phyloP scores from a whole-genome alignment of 2,329 filamentous ascomycete species.

The Penicillium paneum region DNA sequence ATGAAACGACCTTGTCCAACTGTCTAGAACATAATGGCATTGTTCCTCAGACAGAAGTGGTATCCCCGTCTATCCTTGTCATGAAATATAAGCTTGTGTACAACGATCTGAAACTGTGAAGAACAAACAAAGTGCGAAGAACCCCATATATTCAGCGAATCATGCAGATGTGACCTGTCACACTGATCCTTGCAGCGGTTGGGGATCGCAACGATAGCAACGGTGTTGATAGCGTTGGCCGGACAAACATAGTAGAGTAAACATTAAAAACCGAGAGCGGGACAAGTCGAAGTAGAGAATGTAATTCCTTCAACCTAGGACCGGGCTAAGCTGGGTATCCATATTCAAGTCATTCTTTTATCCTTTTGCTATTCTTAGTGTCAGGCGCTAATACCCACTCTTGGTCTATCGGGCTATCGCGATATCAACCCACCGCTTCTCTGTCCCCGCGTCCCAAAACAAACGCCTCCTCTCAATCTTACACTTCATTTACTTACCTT shows the following conservation, averaged over 20 bases:
- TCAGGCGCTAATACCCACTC: slow-evolving; percentile 20
- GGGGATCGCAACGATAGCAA: slow-evolving; percentile 13
- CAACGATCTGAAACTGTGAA: not conserved
- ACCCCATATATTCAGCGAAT: slow-evolving; percentile 3
- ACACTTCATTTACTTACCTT: slow-evolving; percentile 3
- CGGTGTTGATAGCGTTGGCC: slow-evolving; percentile 9
- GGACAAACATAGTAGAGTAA: slow-evolving; percentile 15
- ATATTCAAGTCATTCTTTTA: not conserved
- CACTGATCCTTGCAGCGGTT: slow-evolving; percentile 11
- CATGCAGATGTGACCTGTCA: slow-evolving; percentile 9
- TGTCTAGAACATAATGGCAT: slow-evolving; percentile 1
- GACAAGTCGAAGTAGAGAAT: not conserved
- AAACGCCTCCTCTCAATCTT: slow-evolving; percentile 14
- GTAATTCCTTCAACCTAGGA: not conserved
- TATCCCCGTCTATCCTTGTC: not conserved
- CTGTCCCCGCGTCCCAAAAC: slow-evolving; percentile 22
- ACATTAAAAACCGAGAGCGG: slow-evolving; percentile 5
- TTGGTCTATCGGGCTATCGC: slow-evolving; percentile 22
- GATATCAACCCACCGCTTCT: slow-evolving; percentile 16
- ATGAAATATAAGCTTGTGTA: not conserved
- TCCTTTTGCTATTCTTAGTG: slow-evolving; percentile 3
- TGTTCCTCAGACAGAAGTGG: not conserved
- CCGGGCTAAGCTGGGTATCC: not conserved
- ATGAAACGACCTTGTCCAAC: not conserved
- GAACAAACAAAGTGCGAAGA: not conserved